Conservation (phyloP, 257 asterid species). For the Paraleonurus japonicus region DNA sequence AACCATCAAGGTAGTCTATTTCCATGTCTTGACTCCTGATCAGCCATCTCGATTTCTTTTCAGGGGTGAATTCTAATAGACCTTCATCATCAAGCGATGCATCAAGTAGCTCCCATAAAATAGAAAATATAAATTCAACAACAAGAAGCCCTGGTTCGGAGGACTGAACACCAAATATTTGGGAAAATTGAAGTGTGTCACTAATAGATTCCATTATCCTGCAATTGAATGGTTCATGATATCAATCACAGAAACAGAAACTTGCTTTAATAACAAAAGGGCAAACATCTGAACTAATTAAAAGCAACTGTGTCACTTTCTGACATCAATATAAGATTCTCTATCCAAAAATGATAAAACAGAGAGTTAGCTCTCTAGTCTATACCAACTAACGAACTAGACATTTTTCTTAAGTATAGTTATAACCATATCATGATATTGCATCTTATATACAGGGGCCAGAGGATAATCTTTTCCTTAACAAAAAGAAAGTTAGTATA, state of each 20-base stretch:
- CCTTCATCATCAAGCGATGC: conserved; percentile 94
- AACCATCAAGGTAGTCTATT: conserved; percentile 53
- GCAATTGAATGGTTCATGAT: conserved; percentile 39
- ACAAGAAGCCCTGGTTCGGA: conserved; percentile 77
- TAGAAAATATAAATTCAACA: conserved; percentile 64
- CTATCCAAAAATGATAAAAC: conserved; percentile 2
- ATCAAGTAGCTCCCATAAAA: conserved; percentile 88
- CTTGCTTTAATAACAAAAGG: conserved; percentile 2
- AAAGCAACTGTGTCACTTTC: conserved; percentile 1
- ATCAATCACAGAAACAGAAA: conserved; percentile 20
- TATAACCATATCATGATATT: background rate
- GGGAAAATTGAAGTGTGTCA: conserved; percentile 56
- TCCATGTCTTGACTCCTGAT: conserved; percentile 71
- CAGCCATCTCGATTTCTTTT: conserved; percentile 85
- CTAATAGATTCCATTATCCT: conserved; percentile 90
- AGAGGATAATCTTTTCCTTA: background rate
- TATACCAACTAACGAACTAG: conserved; percentile 7
- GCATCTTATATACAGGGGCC: background rate
- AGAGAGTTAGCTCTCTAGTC: background rate
- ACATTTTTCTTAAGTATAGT: background rate
- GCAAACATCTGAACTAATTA: conserved; percentile 2
- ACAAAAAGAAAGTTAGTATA: background rate
- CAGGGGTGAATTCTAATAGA: conserved; percentile 67
- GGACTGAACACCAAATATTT: conserved; percentile 60
- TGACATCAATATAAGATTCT: conserved; percentile 22